Evolutionary conservation across 441 rosid species (phyloP).

Genomic region (Caryocar brasiliense): DNA sequence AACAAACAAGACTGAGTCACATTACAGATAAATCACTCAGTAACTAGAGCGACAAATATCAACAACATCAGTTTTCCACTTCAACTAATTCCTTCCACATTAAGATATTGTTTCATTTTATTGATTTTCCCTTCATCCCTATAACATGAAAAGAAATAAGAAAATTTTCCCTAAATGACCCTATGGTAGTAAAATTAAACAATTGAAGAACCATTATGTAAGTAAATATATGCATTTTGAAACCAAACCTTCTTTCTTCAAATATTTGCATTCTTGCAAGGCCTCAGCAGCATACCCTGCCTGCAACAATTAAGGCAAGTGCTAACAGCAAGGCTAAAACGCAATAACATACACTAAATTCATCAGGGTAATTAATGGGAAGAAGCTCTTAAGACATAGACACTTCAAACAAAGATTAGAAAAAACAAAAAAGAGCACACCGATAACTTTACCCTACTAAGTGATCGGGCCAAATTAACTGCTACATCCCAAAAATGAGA

Average conservation of each 20-base stretch:
- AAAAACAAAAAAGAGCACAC: neutral
- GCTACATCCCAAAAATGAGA: slow-evolving; percentile 49
- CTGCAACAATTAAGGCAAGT: slow-evolving; percentile 31
- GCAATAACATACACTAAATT: too few species aligned
- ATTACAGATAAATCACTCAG: too few species aligned
- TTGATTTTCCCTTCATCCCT: too few species aligned
- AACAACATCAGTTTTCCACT: too few species aligned
- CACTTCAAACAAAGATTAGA: too few species aligned
- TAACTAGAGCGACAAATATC: too few species aligned
- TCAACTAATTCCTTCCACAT: too few species aligned
- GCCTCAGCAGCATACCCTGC: slow-evolving; percentile 65
- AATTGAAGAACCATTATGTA: neutral
- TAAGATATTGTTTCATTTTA: too few species aligned
- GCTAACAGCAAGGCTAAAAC: slow-evolving; percentile 12
- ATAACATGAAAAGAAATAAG: too few species aligned
- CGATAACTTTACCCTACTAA: slow-evolving; percentile 48
- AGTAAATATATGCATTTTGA: slow-evolving; percentile 1
- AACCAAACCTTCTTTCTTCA: slow-evolving; percentile 52
- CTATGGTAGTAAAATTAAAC: neutral
- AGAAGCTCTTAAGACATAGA: too few species aligned
- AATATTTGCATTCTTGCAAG: slow-evolving; percentile 53
- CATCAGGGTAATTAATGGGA: too few species aligned
- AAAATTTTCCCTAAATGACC: neutral
- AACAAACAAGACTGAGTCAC: slow-evolving; percentile 5
- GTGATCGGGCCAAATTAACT: slow-evolving; percentile 74